Evolutionary conservation across 2,329 filamentous ascomycete species (phyloP).

Genomic region (Fusarium tricinctum): DNA sequence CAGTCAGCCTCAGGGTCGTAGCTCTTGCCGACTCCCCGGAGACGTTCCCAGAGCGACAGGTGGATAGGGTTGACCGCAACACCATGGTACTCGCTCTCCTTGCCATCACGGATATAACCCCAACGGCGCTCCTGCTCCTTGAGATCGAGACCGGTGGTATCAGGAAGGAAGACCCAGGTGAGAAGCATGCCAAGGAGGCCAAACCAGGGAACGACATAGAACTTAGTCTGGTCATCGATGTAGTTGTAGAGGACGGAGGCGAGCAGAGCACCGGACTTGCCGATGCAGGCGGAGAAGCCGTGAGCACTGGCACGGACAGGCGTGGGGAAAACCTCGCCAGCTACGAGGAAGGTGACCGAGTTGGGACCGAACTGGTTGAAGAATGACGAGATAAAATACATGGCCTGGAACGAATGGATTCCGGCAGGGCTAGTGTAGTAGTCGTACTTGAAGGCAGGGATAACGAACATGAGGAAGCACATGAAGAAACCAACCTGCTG

Average conservation of each 20-base stretch:
- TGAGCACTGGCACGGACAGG: constrained; percentile 93
- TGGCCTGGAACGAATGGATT: constrained; percentile 92
- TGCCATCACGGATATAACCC: constrained; percentile 85
- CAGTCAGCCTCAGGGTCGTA: constrained; percentile 89
- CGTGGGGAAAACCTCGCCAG: constrained; percentile 96
- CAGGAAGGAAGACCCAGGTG: constrained; percentile 89
- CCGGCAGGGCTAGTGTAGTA: constrained; percentile 81
- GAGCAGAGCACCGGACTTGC: constrained; percentile 88
- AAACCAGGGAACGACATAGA: constrained; percentile 96
- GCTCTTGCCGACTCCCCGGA: constrained; percentile 81
- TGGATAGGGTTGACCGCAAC: constrained; percentile 92
- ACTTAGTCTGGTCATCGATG: constrained; percentile 86
- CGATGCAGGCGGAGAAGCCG: constrained; percentile 91
- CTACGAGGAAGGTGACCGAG: constrained; percentile 94
- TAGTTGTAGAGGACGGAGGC: constrained; percentile 96
- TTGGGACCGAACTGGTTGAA: constrained; percentile 99
- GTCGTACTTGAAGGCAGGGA: constrained; percentile 88
- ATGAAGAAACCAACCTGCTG: constrained; percentile 93
- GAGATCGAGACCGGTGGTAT: constrained; percentile 95
- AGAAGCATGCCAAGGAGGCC: constrained; percentile 88
- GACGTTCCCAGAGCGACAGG: constrained; percentile 88
- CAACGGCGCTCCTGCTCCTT: constrained; percentile 98
- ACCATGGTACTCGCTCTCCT: constrained; percentile 88
- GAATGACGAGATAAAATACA: constrained; percentile 98
- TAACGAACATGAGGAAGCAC: constrained; percentile 92